Conservation (phyloP, 2,329 filamentous ascomycete genomes). For the Mycosphaerelloides madeirae region DNA sequence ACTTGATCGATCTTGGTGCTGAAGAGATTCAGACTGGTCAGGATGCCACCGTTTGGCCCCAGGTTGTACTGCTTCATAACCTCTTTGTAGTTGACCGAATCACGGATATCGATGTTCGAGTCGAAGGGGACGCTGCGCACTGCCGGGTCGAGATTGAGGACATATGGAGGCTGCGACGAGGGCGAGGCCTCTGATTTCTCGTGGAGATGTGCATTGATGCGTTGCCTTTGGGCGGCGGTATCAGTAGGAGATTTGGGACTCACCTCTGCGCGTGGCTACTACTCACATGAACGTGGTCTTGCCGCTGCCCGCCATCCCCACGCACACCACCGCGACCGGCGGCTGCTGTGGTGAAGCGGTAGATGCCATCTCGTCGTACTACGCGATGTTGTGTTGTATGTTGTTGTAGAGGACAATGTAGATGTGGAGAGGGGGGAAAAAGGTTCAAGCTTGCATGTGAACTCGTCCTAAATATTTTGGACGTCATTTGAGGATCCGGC, state of each 20-base stretch:
- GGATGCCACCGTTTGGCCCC: constrained; percentile 91
- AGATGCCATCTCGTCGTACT: constrained; percentile 10
- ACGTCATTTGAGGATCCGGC: too few relatives aligned
- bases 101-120: constrained; percentile 96
- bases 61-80: constrained; percentile 99
- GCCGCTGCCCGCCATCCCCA: constrained; percentile 96
- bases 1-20: constrained; percentile 98
- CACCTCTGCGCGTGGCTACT: too few relatives aligned
- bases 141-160: constrained; percentile 94
- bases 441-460: constrained; percentile 1
- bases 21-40: constrained; percentile 92
- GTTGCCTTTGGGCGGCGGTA: constrained; percentile 49
- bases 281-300: constrained; percentile 94
- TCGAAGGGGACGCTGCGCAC: constrained; percentile 92
- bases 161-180: constrained; percentile 77
- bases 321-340: constrained; percentile 80
- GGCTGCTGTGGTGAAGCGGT: constrained; percentile 26
- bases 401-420: too few relatives aligned
- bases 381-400: background rate
- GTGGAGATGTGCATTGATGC: constrained; percentile 91
- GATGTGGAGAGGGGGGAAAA: constrained; percentile 1
- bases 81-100: constrained; percentile 98
- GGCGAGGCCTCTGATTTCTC: constrained; percentile 33
- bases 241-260: too few relatives aligned
- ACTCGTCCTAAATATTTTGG: too few relatives aligned